Evolutionary conservation across 108 stramenopile species (phyloP).

Genomic region (Cyclostephanos invisitatus): DNA sequence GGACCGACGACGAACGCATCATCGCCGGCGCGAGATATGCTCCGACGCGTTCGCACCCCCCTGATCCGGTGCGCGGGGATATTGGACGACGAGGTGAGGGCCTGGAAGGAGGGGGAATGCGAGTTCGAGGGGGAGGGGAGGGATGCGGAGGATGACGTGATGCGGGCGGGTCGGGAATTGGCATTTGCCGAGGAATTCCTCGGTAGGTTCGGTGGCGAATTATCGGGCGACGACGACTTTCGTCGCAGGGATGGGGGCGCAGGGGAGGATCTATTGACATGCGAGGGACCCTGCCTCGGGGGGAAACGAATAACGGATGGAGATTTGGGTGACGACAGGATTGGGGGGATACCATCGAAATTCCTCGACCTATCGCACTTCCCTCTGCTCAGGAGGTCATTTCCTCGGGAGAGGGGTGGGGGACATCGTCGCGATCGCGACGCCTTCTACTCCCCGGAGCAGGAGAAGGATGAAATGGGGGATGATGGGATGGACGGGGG

Average conservation of each 20-base stretch:
- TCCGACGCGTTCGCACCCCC: too few species aligned
- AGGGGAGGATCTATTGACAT: not conserved
- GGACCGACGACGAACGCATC: too few species aligned
- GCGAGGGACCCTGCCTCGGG: not conserved
- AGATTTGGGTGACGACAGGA: not conserved
- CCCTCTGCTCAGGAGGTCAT: constrained; percentile 3
- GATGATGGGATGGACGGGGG: not conserved
- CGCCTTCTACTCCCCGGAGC: constrained; percentile 4
- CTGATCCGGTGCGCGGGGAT: too few species aligned
- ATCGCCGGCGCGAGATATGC: too few species aligned
- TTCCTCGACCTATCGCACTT: constrained; percentile 45
- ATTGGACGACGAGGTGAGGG: not conserved
- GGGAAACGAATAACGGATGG: not conserved
- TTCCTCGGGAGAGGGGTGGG: not conserved
- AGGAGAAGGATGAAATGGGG: not conserved
- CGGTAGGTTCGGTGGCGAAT: not conserved
- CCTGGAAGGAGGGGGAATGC: constrained; percentile 7
- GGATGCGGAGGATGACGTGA: not conserved
- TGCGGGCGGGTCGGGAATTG: constrained; percentile 14
- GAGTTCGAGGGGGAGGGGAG: not conserved
- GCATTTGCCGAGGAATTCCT: constrained; percentile 25
- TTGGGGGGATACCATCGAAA: constrained; percentile 36
- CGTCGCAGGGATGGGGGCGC: not conserved
- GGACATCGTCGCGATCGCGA: not conserved
- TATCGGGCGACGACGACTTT: not conserved